Base-by-base conservation (phyloP, 2,329 filamentous ascomycete species). In the Talaromyces verruculosus region DNA sequence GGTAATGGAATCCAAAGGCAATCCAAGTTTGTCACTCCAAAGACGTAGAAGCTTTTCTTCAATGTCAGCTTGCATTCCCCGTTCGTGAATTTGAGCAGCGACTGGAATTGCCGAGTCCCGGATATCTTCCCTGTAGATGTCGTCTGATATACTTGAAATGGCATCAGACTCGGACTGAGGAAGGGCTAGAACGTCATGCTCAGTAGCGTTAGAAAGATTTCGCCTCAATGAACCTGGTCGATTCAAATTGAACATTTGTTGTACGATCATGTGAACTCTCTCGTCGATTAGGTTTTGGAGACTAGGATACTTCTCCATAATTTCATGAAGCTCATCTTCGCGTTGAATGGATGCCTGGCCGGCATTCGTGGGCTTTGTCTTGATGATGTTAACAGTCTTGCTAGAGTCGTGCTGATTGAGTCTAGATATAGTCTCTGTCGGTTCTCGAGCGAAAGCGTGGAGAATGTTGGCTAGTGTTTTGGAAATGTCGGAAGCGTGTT, bases 31-130 rank as follows among this genome's bases (percentile, higher is more conserved):
- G 47, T 72, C 73, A 47, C 77, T 75, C 78, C 77, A 80, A 55
- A 80, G 72, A n/a, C 67, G 71, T 72, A 78, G 74, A 13, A 80
- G 72, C 45, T 74, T 77, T 39, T 72, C 72, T 63, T 79, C 76
- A 58, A 76, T 66, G 51, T 73, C 71, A 13, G 70, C 71, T 19
- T 72, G 69, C 53, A 70, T 71, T 35, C 71, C 71, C 7, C 72
- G 71, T 61, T 74, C 71, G 15, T 73, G 72, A 2, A 75, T 79
- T 71, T 68, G 75, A 37, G 75, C 75, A 5, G 71, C 71, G 15
- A 69, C 71, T 15, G 76, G 76, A 39, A 70, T 70, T 1, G 55
- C 53, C 6, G 60, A 51, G 57, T 39, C 28, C 6, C 30, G 63
- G 17, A 67, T 33, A 11, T 61, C 61, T 13, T 63, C 55, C 19